phyloP scores from a whole-genome alignment of 1,139 yeast species.

The Waltiozyma sp. region DNA sequence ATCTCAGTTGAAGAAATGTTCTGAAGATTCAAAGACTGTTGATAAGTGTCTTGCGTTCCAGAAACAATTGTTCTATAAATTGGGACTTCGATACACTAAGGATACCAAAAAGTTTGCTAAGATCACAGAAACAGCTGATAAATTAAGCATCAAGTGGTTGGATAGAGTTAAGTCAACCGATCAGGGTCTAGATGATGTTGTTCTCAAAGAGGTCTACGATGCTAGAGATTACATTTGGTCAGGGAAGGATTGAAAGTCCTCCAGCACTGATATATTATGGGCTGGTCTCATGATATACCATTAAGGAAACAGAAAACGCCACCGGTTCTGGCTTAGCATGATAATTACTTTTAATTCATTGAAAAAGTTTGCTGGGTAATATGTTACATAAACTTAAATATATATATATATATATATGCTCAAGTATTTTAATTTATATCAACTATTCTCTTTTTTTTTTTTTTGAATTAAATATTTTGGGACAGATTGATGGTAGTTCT shows the following conservation, averaged over 20 bases:
- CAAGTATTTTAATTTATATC: too few species aligned
- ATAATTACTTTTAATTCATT: too few species aligned
- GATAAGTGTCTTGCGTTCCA: conserved; percentile 25
- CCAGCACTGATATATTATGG: too few species aligned
- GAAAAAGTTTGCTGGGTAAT: too few species aligned
- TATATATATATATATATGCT: too few species aligned
- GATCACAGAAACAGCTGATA: conserved; percentile 24
- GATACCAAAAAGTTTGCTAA: conserved; percentile 16
- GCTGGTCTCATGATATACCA: too few species aligned
- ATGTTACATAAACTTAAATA: too few species aligned
- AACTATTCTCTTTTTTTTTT: too few species aligned
- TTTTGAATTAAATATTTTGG: too few species aligned
- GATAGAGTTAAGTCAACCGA: conserved; percentile 7
- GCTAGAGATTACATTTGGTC: conserved; percentile 9
- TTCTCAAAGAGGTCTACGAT: conserved; percentile 3
- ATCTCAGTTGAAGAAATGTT: neutral
- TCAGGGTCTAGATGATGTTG: neutral
- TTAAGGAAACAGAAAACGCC: too few species aligned
- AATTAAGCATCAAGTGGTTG: conserved; percentile 19
- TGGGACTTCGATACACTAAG: conserved; percentile 22
- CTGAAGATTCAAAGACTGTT: conserved; percentile 2
- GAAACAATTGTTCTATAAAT: conserved; percentile 20
- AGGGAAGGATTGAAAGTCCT: neutral
- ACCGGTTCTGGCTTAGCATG: too few species aligned
- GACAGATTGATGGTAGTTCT: too few species aligned